Conservation (phyloP, 495 filamentous ascomycete genomes). For the Tuber borchii region DNA sequence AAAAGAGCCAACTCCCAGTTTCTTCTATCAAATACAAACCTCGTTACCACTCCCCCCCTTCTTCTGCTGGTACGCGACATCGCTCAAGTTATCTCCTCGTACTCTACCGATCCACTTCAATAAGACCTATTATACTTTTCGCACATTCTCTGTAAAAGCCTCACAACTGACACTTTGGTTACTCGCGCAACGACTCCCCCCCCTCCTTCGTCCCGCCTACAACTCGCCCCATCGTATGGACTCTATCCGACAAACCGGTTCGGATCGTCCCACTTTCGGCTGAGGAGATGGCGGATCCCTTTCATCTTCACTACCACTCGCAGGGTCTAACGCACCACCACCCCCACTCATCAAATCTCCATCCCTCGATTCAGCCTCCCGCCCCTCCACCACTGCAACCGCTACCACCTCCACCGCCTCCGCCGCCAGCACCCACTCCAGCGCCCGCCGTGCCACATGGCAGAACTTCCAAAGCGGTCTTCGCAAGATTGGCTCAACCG, state of each 20-base stretch:
- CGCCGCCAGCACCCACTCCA: conserved; percentile 21
- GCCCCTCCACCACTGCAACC: background rate
- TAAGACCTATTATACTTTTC: background rate
- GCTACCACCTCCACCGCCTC: conserved; percentile 4
- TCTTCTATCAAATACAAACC: background rate
- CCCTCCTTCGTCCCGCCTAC: background rate
- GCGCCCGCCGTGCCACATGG: conserved; percentile 16
- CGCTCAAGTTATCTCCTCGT: background rate
- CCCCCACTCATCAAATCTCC: background rate
- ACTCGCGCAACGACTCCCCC: background rate
- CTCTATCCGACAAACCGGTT: conserved; percentile 22
- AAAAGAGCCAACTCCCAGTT: background rate
- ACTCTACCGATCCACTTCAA: background rate
- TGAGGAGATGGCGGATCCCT: conserved; percentile 18
- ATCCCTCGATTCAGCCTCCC: background rate
- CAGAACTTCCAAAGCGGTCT: conserved; percentile 32
- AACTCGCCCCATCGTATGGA: conserved; percentile 29
- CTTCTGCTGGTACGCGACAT: background rate
- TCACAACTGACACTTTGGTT: background rate
- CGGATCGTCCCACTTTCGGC: conserved; percentile 16
- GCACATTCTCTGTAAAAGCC: background rate
- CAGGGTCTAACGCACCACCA: background rate
- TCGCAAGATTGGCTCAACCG: conserved; percentile 37
- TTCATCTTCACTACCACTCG: background rate
- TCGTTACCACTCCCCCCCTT: background rate